Evolutionary conservation across 768 basidiomycete species (phyloP).

Genomic region (Trametes cingulata): DNA sequence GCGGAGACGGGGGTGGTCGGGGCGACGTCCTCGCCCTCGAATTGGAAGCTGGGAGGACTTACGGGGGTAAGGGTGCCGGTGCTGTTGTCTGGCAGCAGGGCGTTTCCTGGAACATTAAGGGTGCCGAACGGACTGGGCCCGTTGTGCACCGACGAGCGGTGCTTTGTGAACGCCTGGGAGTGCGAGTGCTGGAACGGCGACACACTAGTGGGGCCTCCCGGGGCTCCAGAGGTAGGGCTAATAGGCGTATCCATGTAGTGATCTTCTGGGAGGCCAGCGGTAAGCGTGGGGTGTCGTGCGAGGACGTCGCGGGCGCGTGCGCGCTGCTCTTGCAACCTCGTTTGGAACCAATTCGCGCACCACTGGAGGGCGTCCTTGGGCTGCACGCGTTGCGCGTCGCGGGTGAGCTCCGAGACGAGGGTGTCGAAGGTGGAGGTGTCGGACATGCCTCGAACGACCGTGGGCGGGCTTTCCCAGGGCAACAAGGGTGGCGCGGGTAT

Average conservation of each 20-base stretch:
- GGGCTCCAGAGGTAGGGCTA: slow-evolving; percentile 32
- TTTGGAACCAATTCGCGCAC: slow-evolving; percentile 93
- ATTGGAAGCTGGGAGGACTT: slow-evolving; percentile 56
- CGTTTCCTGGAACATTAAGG: slow-evolving; percentile 80
- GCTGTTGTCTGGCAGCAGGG: slow-evolving; percentile 56
- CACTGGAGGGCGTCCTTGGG: slow-evolving; percentile 92
- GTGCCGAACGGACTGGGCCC: slow-evolving; percentile 71
- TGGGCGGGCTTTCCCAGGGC: background rate
- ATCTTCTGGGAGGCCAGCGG: slow-evolving; percentile 54
- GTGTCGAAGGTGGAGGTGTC: slow-evolving; percentile 76
- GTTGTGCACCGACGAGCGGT: slow-evolving; percentile 54
- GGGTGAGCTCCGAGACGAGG: slow-evolving; percentile 82
- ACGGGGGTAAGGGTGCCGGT: slow-evolving; percentile 24
- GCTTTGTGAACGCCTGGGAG: slow-evolving; percentile 47
- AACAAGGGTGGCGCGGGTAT: background rate
- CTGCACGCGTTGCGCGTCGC: slow-evolving; percentile 82
- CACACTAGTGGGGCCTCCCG: slow-evolving; percentile 42
- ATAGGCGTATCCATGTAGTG: slow-evolving; percentile 58
- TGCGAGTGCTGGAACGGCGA: slow-evolving; percentile 55
- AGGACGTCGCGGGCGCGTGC: slow-evolving; percentile 68
- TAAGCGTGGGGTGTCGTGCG: slow-evolving; percentile 50
- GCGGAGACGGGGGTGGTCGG: slow-evolving; percentile 58
- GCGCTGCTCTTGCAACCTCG: slow-evolving; percentile 82
- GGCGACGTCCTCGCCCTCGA: slow-evolving; percentile 58
- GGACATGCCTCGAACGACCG: background rate